Base-by-base conservation (phyloP, 768 basidiomycete genomes). In the Trametes villosa region DNA sequence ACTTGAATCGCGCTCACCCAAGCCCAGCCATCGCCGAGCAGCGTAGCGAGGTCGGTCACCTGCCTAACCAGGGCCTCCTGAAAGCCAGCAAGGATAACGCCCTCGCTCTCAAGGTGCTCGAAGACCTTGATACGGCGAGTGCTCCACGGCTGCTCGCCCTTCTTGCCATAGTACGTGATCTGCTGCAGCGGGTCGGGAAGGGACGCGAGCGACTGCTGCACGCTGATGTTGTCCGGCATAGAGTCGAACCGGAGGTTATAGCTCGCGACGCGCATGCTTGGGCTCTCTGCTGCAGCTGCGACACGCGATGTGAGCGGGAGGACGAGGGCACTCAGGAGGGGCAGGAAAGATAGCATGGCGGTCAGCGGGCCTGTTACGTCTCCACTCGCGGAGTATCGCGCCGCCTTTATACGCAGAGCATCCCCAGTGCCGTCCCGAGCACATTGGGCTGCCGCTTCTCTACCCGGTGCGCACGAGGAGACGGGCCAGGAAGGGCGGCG, bases 241-340 rank as follows among this genome's bases (percentile, higher is more conserved):
- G 77, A 78, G 70, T 86, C 84, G 64, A 76, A 85, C 18, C 84
- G 82, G 34, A 86, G 68, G 70, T 86, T 86, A 70, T 79, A 85
- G 0, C 81, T 77, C 12, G 76, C 76, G 44, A 83, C 61, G 33
- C 79, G 73, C 62, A 69, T 65, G 22, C n/a, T 51, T 38, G 50
- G 53, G 31, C 29, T 33, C 20, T 40, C 42, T 31, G 33, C 48
- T 52, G 58, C 58, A 27, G 42, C 24, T 9, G 33, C 48, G 20
- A 36, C 42, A 11, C 34, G 11, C 4, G 46, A 40, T 6, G 44
- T 60, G 36, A 64, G 58, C 45, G 40, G 22, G 20, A 62, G 38
- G 3, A n/a, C 26, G 15, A 42, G 30, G 18, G 34, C 3, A 36
- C 24, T 36, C 17, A 47, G 20, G 24, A 60, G 48, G 20, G 53